phyloP scores from a whole-genome alignment of 2,329 filamentous ascomycete species.

The Mariannaea elegans region DNA sequence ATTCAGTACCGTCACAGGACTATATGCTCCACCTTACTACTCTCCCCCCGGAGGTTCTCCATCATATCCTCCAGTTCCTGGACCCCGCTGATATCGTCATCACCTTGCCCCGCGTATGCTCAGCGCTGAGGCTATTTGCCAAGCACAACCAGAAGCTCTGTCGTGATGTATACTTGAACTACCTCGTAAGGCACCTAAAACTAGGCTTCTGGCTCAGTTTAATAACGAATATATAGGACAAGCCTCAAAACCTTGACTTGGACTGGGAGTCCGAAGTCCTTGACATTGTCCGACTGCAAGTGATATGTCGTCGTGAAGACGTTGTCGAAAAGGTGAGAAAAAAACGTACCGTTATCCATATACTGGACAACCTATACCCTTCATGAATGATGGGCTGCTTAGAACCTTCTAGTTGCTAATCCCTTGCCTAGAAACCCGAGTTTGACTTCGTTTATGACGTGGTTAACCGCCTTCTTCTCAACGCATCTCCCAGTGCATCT shows the following conservation, averaged over 20 bases:
- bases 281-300: constrained; percentile 54
- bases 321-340: constrained; percentile 51
- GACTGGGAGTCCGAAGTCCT: constrained; percentile 56
- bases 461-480: constrained; percentile 55
- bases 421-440: constrained; percentile 47
- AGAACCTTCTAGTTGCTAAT: neutral
- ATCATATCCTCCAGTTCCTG: constrained; percentile 66
- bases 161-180: constrained; percentile 67
- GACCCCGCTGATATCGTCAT: constrained; percentile 64
- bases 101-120: constrained; percentile 60
- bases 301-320: constrained; percentile 49
- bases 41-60: constrained; percentile 70
- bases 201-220: neutral
- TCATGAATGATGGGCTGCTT: too few species aligned
- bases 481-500: constrained; percentile 49
- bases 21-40: constrained; percentile 31
- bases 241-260: constrained; percentile 45
- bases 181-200: constrained; percentile 56
- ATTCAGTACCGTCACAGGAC: neutral
- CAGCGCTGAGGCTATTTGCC: constrained; percentile 62
- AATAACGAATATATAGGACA: constrained; percentile 40
- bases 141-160: constrained; percentile 67
- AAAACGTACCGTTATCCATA: neutral
- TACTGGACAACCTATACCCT: neutral
- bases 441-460: constrained; percentile 58